phyloP scores from a whole-genome alignment of 2,329 filamentous ascomycete genomes.

The Paraphoma chrysanthemicola region DNA sequence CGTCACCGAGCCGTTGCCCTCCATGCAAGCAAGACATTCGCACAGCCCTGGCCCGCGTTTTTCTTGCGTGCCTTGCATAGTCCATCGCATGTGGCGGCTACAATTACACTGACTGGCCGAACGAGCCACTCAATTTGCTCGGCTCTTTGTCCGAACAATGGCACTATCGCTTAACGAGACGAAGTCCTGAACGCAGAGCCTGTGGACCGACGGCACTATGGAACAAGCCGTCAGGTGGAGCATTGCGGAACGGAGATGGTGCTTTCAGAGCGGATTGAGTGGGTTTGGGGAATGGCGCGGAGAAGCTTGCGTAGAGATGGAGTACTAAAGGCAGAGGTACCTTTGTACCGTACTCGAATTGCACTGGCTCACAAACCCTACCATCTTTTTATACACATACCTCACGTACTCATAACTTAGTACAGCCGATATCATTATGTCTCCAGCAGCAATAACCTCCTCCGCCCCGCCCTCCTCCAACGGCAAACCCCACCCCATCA shows the following conservation, averaged over 20 bases:
- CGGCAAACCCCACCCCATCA: conserved; percentile 19
- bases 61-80: background rate
- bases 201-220: conserved; percentile 18
- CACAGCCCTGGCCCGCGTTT: background rate
- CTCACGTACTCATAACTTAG: no score
- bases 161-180: conserved; percentile 2
- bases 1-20: background rate
- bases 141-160: conserved; percentile 1
- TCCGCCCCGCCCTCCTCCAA: conserved; percentile 23
- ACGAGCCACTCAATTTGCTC: background rate
- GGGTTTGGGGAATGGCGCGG: background rate
- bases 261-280: conserved; percentile 14
- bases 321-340: background rate
- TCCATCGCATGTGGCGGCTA: background rate
- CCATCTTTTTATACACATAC: conserved; percentile 3
- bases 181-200: conserved; percentile 1
- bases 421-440: no score
- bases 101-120: background rate
- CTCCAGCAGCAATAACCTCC: conserved; percentile 35
- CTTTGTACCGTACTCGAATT: background rate
- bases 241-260: conserved; percentile 8
- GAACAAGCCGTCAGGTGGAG: conserved; percentile 14
- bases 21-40: background rate
- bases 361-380: background rate
- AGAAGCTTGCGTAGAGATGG: background rate